Base-by-base conservation (phyloP, 1,284 basidiomycete species). In the Rhodofomes roseus region DNA sequence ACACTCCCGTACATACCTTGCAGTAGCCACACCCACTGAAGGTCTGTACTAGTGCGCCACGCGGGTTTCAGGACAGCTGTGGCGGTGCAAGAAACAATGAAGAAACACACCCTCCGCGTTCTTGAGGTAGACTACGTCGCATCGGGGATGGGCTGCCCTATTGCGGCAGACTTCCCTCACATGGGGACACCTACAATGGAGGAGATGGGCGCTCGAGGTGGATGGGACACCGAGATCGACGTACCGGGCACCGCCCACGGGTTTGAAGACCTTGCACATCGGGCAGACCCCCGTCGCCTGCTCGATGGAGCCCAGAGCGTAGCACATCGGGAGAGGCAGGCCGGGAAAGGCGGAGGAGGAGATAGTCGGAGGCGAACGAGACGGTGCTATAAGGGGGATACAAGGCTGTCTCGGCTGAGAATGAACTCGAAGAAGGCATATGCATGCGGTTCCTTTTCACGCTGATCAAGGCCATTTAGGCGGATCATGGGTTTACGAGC, bases 1-100 rank as follows among this genome's bases (percentile, higher is more conserved):
- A 53, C 61, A 64, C 59, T 57, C 52, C 39, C 55, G 44, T 25
- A 57, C 44, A 54, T 59, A 90, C 90, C 84, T 91, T 92, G 86
- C 90, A 92, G 73, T 83, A 92, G 20, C 90, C 90, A 72, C 90
- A 93, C 43, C 90, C 90, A 67, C 89, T 92, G 77, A 92, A 92
- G 37, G 82, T 83, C 70, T 86, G 84, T 62, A 92, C 89, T 92
- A 72, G 57, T 62, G 43, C 61, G 44, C 57, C 23, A 65, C 37
- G 55, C 52, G 29, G 51, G 29, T 53, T 12, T 59, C 54, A 54
- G 60, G 44, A 58, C 57, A 54, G 68, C 61, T 63, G 44, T 62
- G 59, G 44, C 62, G 61, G 34, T 52, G 61, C 61, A 63, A 62
- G 62, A 34, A n/a, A 63, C 40, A 37, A 39, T 4, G 34, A 62